Conservation (phyloP, 768 basidiomycete genomes). For the Panellus pusillus region DNA sequence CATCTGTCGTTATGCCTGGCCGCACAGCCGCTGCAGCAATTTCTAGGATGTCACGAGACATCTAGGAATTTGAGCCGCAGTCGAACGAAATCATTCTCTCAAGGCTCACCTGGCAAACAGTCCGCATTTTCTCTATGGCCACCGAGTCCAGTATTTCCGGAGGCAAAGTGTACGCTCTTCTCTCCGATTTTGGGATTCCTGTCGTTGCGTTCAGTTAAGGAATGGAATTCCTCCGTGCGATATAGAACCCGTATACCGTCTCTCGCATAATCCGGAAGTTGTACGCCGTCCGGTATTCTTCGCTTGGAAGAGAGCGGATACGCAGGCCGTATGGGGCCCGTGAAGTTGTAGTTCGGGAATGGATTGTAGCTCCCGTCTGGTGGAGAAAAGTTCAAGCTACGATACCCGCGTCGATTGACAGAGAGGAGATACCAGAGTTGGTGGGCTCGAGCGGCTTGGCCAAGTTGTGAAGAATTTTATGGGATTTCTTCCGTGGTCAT, state of each 20-base stretch:
- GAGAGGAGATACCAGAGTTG: constrained; percentile 4
- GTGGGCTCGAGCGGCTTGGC: constrained; percentile 32
- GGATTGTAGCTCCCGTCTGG: constrained; percentile 80
- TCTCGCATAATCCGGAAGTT: constrained; percentile 84
- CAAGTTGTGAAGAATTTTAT: constrained; percentile 75
- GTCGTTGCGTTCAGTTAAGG: constrained; percentile 17
- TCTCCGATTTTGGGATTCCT: constrained; percentile 65
- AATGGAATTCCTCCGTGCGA: constrained; percentile 11
- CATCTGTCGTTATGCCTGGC: constrained; percentile 95
- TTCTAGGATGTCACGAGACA: constrained; percentile 91
- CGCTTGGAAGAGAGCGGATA: constrained; percentile 88
- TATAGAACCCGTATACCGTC: constrained; percentile 30
- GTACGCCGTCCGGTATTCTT: constrained; percentile 78
- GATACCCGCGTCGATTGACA: neutral
- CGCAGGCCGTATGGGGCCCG: constrained; percentile 75
- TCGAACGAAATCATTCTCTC: no score
- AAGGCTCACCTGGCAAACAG: constrained; percentile 73
- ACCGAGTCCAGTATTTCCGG: constrained; percentile 65
- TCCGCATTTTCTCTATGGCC: constrained; percentile 89
- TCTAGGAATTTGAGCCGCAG: constrained; percentile 41
- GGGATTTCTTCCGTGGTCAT: constrained; percentile 60
- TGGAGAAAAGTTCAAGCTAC: neutral
- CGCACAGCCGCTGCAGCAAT: constrained; percentile 80
- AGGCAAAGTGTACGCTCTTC: constrained; percentile 52
- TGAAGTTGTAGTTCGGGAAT: constrained; percentile 73